Conservation (phyloP, 169 alveolate genomes). For the Sarcocystis neurona region DNA sequence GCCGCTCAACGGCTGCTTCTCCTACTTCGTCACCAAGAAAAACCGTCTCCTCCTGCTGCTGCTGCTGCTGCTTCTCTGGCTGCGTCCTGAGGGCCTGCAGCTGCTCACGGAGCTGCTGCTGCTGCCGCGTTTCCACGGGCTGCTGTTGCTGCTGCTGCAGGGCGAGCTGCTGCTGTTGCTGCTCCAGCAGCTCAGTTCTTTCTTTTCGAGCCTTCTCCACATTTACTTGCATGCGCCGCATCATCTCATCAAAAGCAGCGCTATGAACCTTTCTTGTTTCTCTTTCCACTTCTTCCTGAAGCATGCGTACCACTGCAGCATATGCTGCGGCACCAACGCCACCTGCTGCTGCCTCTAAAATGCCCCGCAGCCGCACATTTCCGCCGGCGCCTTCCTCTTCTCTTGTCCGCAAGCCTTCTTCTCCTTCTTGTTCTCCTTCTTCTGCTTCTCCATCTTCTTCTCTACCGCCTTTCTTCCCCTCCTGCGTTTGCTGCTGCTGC, state of each 20-base stretch:
- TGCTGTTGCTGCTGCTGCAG: neutral
- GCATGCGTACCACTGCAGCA: neutral
- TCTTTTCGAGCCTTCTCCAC: neutral
- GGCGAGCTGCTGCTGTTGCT: neutral
- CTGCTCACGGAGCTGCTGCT: no score
- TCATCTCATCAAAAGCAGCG: neutral
- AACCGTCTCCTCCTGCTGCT: no score
- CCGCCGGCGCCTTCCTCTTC: no score
- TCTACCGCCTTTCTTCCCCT: neutral
- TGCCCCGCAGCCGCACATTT: neutral
- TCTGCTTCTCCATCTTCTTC: neutral
- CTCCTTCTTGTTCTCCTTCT: neutral
- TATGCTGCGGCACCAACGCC: slow-evolving; percentile 20
- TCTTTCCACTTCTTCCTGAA: neutral
- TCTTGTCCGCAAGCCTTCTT: neutral
- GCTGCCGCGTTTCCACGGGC: neutral
- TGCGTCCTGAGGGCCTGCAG: no score
- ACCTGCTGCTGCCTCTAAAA: slow-evolving; percentile 9
- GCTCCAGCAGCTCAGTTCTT: neutral
- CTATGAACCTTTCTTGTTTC: neutral
- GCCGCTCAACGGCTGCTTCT: no score
- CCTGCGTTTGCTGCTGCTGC: neutral
- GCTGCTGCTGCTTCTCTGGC: no score
- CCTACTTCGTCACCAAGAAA: no score
- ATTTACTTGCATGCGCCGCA: neutral